Percentiles rank a stretch among this genome's conserved stretches.
These are phyloP conservation scores for Aspergillus fructus DNA, from an alignment of 2,329 filamentous ascomycete species.

Conservation along the genomic window DNA sequence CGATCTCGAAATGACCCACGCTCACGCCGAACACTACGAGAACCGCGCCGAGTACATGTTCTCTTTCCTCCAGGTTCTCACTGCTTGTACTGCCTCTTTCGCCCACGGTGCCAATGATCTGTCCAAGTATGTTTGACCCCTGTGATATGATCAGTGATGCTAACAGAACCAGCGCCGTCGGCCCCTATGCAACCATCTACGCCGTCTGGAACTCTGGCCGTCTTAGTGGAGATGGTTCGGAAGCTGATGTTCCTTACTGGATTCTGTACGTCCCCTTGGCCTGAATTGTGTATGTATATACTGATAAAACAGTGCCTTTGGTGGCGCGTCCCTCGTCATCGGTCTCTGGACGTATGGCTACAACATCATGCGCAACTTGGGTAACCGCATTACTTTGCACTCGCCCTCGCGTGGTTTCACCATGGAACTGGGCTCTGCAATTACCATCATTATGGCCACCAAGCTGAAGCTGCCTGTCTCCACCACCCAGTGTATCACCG, in stretches of 20 bases:
- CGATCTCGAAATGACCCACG: slow-evolving; percentile 18
- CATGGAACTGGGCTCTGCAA: slow-evolving; percentile 20
- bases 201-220: slow-evolving; percentile 13
- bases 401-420: slow-evolving; percentile 21
- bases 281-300: too few relatives aligned
- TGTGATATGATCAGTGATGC: neutral
- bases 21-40: slow-evolving; percentile 17
- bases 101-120: slow-evolving; percentile 22
- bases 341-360: slow-evolving; percentile 23
- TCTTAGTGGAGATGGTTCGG: neutral
- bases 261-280: slow-evolving; percentile 15
- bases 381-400: slow-evolving; percentile 20
- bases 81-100: slow-evolving; percentile 17
- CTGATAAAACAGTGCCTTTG: slow-evolving; percentile 9
- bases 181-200: slow-evolving; percentile 22
- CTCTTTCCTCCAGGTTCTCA: slow-evolving; percentile 20
- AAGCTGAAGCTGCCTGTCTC: slow-evolving; percentile 20
- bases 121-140: slow-evolving; percentile 16
- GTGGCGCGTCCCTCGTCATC: slow-evolving; percentile 16
- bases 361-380: slow-evolving; percentile 22
- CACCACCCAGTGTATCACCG: slow-evolving; percentile 21
- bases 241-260: slow-evolving; percentile 19
- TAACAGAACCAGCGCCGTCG: slow-evolving; percentile 13
- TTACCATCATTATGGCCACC: slow-evolving; percentile 20
- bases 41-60: slow-evolving; percentile 21